phyloP scores from a whole-genome alignment of 2,329 filamentous ascomycete species.

The Ascochyta clinopodiicola region DNA sequence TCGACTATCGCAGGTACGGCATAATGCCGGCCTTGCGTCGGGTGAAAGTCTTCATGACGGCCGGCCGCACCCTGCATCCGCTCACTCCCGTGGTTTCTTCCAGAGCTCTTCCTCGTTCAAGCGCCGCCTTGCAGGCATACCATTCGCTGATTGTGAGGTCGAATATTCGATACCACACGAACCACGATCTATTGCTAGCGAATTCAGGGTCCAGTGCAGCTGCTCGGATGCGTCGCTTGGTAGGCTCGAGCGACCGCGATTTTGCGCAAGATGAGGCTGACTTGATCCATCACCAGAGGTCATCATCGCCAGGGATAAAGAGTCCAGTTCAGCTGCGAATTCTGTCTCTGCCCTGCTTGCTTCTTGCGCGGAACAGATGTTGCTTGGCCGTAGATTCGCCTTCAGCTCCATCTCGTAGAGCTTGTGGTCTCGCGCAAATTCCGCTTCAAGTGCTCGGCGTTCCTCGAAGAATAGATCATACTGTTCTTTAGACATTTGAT shows the following conservation, averaged over 20 bases:
- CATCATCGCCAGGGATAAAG: constrained; percentile 40
- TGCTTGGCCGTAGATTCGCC: constrained; percentile 34
- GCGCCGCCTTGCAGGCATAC: constrained; percentile 15
- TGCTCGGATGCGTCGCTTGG: constrained; percentile 44
- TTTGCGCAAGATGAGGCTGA: constrained; percentile 12
- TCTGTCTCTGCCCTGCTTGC: constrained; percentile 40
- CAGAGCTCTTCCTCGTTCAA: constrained; percentile 35
- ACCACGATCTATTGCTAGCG: constrained; percentile 40
- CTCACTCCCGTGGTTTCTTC: constrained; percentile 29
- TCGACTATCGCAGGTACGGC: background rate
- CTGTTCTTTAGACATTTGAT: constrained; percentile 40
- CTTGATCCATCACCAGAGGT: constrained; percentile 25
- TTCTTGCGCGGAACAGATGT: constrained; percentile 39
- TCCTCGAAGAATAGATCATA: constrained; percentile 43
- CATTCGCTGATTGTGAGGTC: constrained; percentile 18
- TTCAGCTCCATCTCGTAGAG: constrained; percentile 37
- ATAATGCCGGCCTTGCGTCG: background rate
- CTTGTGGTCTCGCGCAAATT: constrained; percentile 34
- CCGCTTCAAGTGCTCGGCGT: constrained; percentile 35
- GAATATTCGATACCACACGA: constrained; percentile 44
- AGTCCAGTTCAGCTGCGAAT: constrained; percentile 41
- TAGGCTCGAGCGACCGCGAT: constrained; percentile 32
- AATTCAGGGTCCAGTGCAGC: constrained; percentile 44
- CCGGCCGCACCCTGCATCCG: background rate
- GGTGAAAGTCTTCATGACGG: background rate